Evolutionary conservation across 768 basidiomycete species (phyloP), one percentile per base, ranked within the genome.

Genomic region (Auriculariales sp.): DNA sequence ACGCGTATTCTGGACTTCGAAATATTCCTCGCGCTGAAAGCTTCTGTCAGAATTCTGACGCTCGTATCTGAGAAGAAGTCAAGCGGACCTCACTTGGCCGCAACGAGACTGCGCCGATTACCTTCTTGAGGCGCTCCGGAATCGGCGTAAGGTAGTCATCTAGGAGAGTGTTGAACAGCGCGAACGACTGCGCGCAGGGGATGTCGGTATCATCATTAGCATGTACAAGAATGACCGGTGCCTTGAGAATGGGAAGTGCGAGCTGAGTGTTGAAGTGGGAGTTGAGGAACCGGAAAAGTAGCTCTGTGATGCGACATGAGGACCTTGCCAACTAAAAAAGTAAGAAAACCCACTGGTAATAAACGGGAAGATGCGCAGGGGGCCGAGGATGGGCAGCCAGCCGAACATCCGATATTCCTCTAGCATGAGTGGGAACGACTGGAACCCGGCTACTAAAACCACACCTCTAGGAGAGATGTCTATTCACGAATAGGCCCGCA

Each of bases 161-260:
- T 28, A 86, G 60, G 50, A 89, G 74, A 0, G 73, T 67, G 27
- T 83, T 69, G 63, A 88, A 88, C 22, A 92, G 73, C 0, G 68
- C 63, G 12, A 71, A 67, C 0, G 88, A 80, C 59, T 92, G 88
- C 0, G 71, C 66, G 55, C 77, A 69, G 0, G 81, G 79, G 44
- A 91, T 88, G 22, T 85, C 80, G 56, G 66, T 68, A 63, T 92
- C 89, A 60, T 89, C 71, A 53, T 71, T 68, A 5, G 88, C 78
- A 61, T 92, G 89, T 0, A 73, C 78, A 54, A 92, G 72, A 31
- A 90, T 66, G 5, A 85, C 71, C 7, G 82, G 78, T 0, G 75
- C 74, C 55, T 77, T 75, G 58, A 77, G 47, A 56, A 86, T 84
- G 7, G 74, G 68, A 30, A 84, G 70, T 15, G 76, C 68, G 10